A percentile compares a stretch with the other conserved stretches of the same genome.
Conservation (phyloP, 148 eudicot genomes). For the Cornus controversa region DNA sequence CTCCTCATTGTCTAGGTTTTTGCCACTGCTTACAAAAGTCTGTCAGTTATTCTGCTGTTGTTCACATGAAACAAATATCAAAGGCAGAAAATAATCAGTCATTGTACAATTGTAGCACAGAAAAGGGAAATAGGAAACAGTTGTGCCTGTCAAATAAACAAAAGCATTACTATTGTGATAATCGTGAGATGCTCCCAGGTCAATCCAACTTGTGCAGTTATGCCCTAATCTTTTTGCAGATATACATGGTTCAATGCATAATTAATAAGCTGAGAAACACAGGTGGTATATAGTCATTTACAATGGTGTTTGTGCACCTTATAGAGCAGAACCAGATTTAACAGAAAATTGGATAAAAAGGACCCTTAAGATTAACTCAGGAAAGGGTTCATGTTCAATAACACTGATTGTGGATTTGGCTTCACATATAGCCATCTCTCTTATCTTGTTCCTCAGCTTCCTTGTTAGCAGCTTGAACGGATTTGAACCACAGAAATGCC, state of each 20-base stretch:
- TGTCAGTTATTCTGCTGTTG: not conserved
- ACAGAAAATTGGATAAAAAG: conserved; percentile 11
- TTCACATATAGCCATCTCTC: conserved; percentile 62
- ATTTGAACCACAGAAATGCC: conserved; percentile 93
- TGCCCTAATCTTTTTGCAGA: not conserved
- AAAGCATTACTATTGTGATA: not conserved
- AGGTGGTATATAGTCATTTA: not conserved
- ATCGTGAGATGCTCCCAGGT: not conserved
- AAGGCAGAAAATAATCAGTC: not conserved
- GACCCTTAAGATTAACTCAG: not conserved
- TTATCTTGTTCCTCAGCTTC: conserved; percentile 96
- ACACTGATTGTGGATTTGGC: not conserved
- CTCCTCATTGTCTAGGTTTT: not conserved
- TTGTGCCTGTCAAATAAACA: conserved; percentile 1
- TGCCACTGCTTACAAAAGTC: not conserved
- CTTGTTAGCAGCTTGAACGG: conserved; percentile 88
- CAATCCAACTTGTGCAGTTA: not conserved
- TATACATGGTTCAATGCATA: not conserved
- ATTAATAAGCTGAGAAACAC: conserved; percentile 2
- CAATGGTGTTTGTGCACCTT: conserved; percentile 2
- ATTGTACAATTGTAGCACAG: not conserved
- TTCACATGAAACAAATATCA: not conserved
- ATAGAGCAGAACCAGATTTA: not conserved
- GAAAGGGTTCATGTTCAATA: conserved; percentile 4
- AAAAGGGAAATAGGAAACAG: not conserved